These are phyloP conservation scores for Nectriaceae sp. DNA, from an alignment of 2,329 filamentous ascomycete genomes.

Conservation along the genomic window DNA sequence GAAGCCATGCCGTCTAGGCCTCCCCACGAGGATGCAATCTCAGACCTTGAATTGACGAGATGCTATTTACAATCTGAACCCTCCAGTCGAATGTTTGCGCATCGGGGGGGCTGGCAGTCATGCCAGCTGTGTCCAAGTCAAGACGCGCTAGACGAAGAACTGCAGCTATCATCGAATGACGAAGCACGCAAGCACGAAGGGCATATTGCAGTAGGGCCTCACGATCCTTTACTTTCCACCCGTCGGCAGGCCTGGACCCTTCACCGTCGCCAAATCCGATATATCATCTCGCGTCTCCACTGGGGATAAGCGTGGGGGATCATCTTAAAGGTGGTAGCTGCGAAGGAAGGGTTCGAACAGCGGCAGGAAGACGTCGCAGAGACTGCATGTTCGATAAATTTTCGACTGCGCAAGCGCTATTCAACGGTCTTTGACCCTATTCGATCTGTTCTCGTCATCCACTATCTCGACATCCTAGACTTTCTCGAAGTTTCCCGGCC, in stretches of 20 bases:
- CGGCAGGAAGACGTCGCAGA: background rate
- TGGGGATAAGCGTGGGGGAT: background rate
- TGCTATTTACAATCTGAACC: background rate
- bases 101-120: constrained; percentile 1
- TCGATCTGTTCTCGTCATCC: background rate
- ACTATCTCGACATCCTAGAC: background rate
- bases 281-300: background rate
- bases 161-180: constrained; percentile 8
- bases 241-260: too few relatives aligned
- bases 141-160: constrained; percentile 5
- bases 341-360: background rate
- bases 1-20: background rate
- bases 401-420: background rate
- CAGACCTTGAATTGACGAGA: constrained; percentile 1
- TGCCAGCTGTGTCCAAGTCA: background rate
- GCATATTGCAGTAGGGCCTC: constrained; percentile 6
- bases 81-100: background rate
- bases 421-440: background rate
- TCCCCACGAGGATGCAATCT: constrained; percentile 3
- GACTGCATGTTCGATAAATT: background rate
- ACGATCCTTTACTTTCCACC: constrained; percentile 6
- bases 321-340: background rate
- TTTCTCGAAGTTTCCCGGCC: background rate
- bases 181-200: constrained; percentile 6
- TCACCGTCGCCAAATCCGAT: background rate